Base-by-base conservation (phyloP, 2,329 filamentous ascomycete genomes). In the Colletotrichum neosansevieriae region DNA sequence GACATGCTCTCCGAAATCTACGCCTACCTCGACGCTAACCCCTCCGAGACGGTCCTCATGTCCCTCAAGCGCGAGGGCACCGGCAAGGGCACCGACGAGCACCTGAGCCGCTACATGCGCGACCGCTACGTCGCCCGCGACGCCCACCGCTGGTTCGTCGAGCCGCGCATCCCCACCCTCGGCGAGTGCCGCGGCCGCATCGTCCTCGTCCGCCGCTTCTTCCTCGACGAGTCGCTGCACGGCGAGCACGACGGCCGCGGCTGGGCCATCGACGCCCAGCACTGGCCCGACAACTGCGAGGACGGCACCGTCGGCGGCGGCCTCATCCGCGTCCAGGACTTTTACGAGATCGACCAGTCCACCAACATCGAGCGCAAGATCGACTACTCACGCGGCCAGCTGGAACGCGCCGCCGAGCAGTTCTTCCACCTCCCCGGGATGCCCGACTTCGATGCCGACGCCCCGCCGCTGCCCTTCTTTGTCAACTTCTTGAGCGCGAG, bases 21-120 rank as follows among this genome's bases (percentile, higher is more conserved):
- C 78, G 80, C 83, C 17, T 98, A 98, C 79, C 86, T 98, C 13
- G 86, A 92, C 34, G 81, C 85, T 29, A 91, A 98, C 77, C 92
- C 93, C 0, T 89, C 87, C 67, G 96, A 99, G 81, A 91, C 92
- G 0, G 82, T 99, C 69, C 88, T 98, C 73, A 86, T 98, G 79
- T 94, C 91, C 63, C 76, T 99, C 73, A 99, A 99, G 82, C 91
- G 94, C 69, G 96, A 99, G 81, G 96, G 96, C 19, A 87, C 92
- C 0, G 95, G 95, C 62, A 89, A 87, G 59, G 89, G 91, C 50
- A 93, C 89, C 12, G 96, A 98, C 77, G 86, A 90, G 71, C 90
- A 97, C 72, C 88, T 98, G 59, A 89, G 89, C 70, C 88, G 85
- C 62, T 90, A 95, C 75, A 84, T 98, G 13, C 86, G 89, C 72